These are phyloP conservation scores for Aethionema arabicum DNA, from an alignment of 345 rosid species.

Conservation along the genomic window DNA sequence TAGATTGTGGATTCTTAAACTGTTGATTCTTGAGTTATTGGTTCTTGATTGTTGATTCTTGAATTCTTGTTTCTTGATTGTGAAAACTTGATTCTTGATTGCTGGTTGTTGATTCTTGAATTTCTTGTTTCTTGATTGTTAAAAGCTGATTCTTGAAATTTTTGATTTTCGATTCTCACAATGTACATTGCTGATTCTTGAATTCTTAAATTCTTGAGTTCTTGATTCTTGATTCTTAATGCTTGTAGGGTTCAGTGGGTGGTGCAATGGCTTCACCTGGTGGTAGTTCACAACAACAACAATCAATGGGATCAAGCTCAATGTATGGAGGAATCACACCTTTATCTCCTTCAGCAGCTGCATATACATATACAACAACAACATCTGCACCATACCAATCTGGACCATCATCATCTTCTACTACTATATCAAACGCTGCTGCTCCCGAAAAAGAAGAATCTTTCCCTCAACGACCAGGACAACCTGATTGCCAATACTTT, in stretches of 20 bases:
- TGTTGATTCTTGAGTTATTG: too few species aligned
- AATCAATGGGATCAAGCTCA: slow-evolving; percentile 55
- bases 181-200: too few species aligned
- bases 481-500: slow-evolving; percentile 84
- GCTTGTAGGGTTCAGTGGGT: slow-evolving; percentile 55
- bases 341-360: slow-evolving; percentile 63
- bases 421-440: slow-evolving; percentile 51
- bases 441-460: slow-evolving; percentile 53
- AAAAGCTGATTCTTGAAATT: too few species aligned
- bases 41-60: too few species aligned
- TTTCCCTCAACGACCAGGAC: slow-evolving; percentile 88
- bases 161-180: background rate
- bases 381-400: slow-evolving; percentile 44
- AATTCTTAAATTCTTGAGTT: background rate
- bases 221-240: background rate
- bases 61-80: too few species aligned
- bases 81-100: too few species aligned
- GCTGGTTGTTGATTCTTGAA: too few species aligned
- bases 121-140: too few species aligned
- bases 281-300: slow-evolving; percentile 56
- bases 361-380: slow-evolving; percentile 31
- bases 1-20: too few species aligned
- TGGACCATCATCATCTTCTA: slow-evolving; percentile 43
- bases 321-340: slow-evolving; percentile 60
- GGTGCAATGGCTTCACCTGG: slow-evolving; percentile 59